A percentile compares a stretch with the other conserved stretches of the same genome.
Conservation (phyloP, 805 yeast species). For the Clavispora asparagi region DNA sequence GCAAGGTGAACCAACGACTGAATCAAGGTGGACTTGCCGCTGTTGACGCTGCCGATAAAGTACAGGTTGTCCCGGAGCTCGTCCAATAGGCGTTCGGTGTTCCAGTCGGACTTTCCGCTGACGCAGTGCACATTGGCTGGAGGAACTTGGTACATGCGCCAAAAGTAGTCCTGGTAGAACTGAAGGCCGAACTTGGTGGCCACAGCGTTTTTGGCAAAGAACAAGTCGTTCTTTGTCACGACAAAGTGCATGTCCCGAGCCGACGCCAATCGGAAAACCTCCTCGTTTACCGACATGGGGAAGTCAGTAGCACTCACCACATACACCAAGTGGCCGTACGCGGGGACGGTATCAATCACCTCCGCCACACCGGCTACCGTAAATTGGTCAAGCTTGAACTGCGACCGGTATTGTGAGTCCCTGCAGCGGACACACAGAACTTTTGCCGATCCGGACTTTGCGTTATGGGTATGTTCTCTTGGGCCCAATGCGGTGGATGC, state of each 20-base stretch:
- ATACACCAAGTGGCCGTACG: constrained; percentile 46
- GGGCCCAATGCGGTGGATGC: not conserved
- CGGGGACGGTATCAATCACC: constrained; percentile 34
- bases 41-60: constrained; percentile 61
- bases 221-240: constrained; percentile 41
- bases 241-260: constrained; percentile 35
- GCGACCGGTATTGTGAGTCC: constrained; percentile 42
- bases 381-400: constrained; percentile 27
- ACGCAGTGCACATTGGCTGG: constrained; percentile 41
- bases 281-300: constrained; percentile 51
- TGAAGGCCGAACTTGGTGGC: constrained; percentile 21
- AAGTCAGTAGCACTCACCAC: constrained; percentile 67
- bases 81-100: constrained; percentile 32
- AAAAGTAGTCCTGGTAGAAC: constrained; percentile 32
- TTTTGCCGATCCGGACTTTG: not conserved
- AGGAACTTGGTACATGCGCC: constrained; percentile 24
- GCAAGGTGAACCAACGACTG: constrained; percentile 35
- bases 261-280: constrained; percentile 28
- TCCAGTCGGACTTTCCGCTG: constrained; percentile 54
- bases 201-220: constrained; percentile 28
- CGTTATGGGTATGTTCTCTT: not conserved
- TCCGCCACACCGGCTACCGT: constrained; percentile 18
- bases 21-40: constrained; percentile 64
- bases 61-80: constrained; percentile 39
- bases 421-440: constrained; percentile 53